Evolutionary conservation across 2,329 filamentous ascomycete genomes (phyloP).

Genomic region (Ceratocystis smalleyi): DNA sequence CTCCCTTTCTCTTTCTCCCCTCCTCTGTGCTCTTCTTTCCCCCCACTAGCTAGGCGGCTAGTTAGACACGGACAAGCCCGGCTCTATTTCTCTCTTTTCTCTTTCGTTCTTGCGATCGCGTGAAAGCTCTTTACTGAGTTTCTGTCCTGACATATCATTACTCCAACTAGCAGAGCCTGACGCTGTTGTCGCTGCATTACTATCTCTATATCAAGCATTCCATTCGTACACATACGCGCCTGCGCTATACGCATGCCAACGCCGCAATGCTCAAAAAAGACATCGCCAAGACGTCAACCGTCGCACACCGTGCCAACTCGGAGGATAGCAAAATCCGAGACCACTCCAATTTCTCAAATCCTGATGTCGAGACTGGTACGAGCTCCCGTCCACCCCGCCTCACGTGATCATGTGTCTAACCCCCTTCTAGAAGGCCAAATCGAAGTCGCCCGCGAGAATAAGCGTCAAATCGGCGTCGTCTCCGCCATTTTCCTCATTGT

Average conservation of each 20-base stretch:
- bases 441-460: conserved; percentile 30
- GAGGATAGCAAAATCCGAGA: neutral
- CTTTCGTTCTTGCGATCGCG: neutral
- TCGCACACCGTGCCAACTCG: conserved; percentile 3
- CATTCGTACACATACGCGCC: neutral
- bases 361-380: conserved; percentile 8
- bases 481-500: conserved; percentile 45
- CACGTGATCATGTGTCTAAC: neutral
- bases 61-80: no score
- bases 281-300: neutral
- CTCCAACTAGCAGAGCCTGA: neutral
- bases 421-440: conserved; percentile 21
- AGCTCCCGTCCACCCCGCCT: neutral
- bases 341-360: neutral
- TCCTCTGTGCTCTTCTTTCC: neutral
- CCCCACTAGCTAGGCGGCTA: neutral
- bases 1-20: neutral
- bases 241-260: neutral
- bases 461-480: conserved; percentile 39
- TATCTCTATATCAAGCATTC: neutral
- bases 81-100: neutral
- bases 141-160: neutral
- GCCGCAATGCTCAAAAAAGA: neutral
- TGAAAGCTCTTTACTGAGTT: neutral
- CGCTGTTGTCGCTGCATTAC: neutral